Evolutionary conservation across 139 green algal species (phyloP).

Genomic region (Coccomyxa sp.): DNA sequence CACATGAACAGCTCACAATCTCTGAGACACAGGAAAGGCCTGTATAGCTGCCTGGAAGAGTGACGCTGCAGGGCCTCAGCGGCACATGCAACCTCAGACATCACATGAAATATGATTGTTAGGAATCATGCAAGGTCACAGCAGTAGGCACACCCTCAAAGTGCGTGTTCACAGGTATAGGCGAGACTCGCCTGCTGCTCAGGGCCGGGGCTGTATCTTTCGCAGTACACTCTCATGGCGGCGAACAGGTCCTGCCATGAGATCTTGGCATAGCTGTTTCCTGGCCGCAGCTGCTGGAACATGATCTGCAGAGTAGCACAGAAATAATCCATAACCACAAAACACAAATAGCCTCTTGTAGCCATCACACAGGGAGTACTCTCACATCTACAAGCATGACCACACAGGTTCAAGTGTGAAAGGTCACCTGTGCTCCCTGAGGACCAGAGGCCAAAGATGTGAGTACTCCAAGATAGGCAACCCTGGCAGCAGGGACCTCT

Average conservation of each 20-base stretch:
- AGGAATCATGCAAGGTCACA: too few species aligned
- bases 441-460: constrained; percentile 45
- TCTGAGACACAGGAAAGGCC: too few species aligned
- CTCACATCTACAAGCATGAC: too few species aligned
- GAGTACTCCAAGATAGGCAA: constrained; percentile 65
- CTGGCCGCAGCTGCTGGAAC: constrained; percentile 13
- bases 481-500: constrained; percentile 24
- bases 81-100: too few species aligned
- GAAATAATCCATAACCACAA: background rate
- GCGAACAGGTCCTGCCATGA: constrained; percentile 62
- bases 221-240: constrained; percentile 54
- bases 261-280: constrained; percentile 30
- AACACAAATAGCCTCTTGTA: background rate
- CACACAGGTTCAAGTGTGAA: constrained; percentile 9
- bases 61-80: too few species aligned
- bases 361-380: background rate
- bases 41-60: too few species aligned
- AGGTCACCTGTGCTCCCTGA: constrained; percentile 38
- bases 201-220: constrained; percentile 9
- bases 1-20: too few species aligned
- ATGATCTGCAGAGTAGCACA: constrained; percentile 4
- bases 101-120: too few species aligned
- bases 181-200: background rate
- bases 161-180: too few species aligned
- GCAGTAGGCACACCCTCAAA: too few species aligned